phyloP scores from a whole-genome alignment of 1,139 yeast species.

The Candida sojae region DNA sequence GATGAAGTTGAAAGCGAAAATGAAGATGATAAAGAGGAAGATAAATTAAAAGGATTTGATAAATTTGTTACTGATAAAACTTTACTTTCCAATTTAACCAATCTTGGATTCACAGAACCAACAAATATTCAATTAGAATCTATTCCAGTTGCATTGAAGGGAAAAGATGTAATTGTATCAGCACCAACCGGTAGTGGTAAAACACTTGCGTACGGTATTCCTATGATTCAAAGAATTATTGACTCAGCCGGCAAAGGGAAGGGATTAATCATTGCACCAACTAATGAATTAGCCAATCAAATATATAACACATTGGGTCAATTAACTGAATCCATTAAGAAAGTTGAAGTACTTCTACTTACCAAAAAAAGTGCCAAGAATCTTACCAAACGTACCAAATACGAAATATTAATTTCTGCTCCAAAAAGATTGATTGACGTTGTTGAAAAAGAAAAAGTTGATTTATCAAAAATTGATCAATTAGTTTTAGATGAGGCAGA shows the following conservation, averaged over 20 bases:
- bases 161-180: slow-evolving; percentile 78
- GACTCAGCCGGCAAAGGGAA: slow-evolving; percentile 28
- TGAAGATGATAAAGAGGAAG: slow-evolving; percentile 22
- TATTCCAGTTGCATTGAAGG: slow-evolving; percentile 65
- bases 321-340: slow-evolving; percentile 54
- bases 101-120: slow-evolving; percentile 76
- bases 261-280: slow-evolving; percentile 87
- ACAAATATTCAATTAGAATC: slow-evolving; percentile 91
- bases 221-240: slow-evolving; percentile 58
- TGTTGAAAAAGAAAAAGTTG: slow-evolving; percentile 58
- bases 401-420: slow-evolving; percentile 81
- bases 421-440: slow-evolving; percentile 87
- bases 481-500: slow-evolving; percentile 95
- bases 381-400: slow-evolving; percentile 61
- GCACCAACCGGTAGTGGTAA: slow-evolving; percentile 97
- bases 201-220: slow-evolving; percentile 84
- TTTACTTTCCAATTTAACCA: slow-evolving; percentile 64
- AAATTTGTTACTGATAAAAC: slow-evolving; percentile 68
- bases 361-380: slow-evolving; percentile 78
- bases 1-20: slow-evolving; percentile 19
- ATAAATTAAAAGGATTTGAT: slow-evolving; percentile 68
- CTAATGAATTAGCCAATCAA: slow-evolving; percentile 82
- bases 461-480: slow-evolving; percentile 66
- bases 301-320: slow-evolving; percentile 70
- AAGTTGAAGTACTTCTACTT: slow-evolving; percentile 65